Base-by-base conservation (phyloP, 2,329 filamentous ascomycete genomes). In the Verticillium zaregamsianum region DNA sequence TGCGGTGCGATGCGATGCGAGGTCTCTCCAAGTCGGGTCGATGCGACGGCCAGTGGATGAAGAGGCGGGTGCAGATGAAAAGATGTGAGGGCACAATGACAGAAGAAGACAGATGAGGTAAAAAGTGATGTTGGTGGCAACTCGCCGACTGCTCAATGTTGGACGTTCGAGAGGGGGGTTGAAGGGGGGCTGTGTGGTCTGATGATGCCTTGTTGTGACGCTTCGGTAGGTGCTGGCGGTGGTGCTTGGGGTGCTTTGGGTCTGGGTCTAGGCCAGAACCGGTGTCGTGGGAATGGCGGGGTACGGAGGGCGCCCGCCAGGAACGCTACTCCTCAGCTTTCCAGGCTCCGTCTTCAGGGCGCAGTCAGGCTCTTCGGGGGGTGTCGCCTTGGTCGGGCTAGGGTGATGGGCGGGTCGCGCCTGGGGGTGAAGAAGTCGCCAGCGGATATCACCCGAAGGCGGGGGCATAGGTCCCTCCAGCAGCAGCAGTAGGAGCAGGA, bases 161-260 rank as follows among this genome's bases (percentile, higher is more conserved):
- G 28, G 28, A 25, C 15, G 35, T 15, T 33, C 31, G 31, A 35
- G 20, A 23, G 37, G 56, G 35, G 55, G 56, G 31, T 55, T 28
- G 52, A 57, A 35, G 39, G 58, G 35, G 54, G 55, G 55, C 31
- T 32, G 20, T 40, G 57, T 58, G 57, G 57, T 58, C 57, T 58
- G 57, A 58, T 58, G 57, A 58, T 58, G 57, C 39, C 17, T 40
- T 49, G 45, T 12, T 49, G n/a, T 14, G 45, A 49, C n/a, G 33
- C 33, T 35, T 35, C 7, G 14, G 33, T 14, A 35, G 33, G 33
- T 35, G 9, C 9, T 35, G 33, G 33, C 14, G 14, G 33, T 35
- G 33, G 33, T 35, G 33, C 9, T 35, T 49, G 45, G 23, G 45
- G 9, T n/a, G 45, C 20, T 23, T 49, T 4, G 20, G 45, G n/a